Conservation (phyloP, 1,284 basidiomycete genomes). For the Leccinum subrobustum region DNA sequence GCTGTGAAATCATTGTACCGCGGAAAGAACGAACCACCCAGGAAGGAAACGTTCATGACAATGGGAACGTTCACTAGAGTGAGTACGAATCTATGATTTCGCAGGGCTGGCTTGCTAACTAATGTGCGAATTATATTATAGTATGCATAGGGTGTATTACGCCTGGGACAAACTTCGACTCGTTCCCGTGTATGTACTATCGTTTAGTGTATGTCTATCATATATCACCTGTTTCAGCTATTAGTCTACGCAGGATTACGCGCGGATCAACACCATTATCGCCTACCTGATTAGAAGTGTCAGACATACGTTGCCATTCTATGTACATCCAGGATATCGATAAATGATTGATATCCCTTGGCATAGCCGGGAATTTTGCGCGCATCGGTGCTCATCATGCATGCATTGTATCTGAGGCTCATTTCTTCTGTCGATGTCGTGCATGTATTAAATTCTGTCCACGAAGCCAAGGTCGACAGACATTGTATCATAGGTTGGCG, state of each 20-base stretch:
- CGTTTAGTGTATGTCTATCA: slow-evolving; percentile 4
- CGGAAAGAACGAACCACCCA: slow-evolving; percentile 46
- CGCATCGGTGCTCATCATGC: too few species aligned
- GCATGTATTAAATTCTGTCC: too few species aligned
- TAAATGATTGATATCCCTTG: too few species aligned
- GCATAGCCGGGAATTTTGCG: too few species aligned
- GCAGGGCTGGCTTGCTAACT: slow-evolving; percentile 1
- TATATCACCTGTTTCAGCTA: neutral
- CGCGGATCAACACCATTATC: too few species aligned
- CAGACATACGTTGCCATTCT: too few species aligned
- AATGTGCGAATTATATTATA: slow-evolving; percentile 2
- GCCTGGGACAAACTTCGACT: neutral
- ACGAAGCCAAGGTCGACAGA: too few species aligned
- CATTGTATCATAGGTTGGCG: too few species aligned
- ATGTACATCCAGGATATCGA: neutral
- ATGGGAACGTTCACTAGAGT: slow-evolving; percentile 81
- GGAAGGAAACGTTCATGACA: slow-evolving; percentile 81
- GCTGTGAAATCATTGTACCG: slow-evolving; percentile 73
- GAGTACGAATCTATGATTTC: slow-evolving; percentile 33
- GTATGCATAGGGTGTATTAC: slow-evolving; percentile 20
- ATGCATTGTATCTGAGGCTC: too few species aligned
- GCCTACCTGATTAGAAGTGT: neutral
- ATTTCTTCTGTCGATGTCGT: too few species aligned
- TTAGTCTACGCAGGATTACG: neutral
- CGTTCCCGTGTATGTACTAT: slow-evolving; percentile 11